Conservation (phyloP, 305 asterid species). For the Rubia tinctorum region DNA sequence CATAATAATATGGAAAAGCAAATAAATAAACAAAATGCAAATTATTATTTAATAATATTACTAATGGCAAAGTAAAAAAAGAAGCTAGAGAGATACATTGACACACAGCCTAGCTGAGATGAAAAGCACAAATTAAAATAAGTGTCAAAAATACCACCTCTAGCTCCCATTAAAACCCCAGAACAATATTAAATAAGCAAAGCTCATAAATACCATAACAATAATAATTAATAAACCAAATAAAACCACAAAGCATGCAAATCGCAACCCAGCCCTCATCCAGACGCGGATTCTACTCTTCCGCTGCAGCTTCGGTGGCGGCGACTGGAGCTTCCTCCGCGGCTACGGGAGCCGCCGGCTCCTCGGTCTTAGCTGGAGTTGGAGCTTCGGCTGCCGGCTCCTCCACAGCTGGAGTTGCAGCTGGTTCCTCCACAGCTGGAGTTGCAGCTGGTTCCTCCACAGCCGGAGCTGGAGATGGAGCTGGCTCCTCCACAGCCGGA, state of each 20-base stretch:
- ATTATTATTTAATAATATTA: too few species aligned
- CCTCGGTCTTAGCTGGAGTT: not conserved
- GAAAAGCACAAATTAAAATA: too few species aligned
- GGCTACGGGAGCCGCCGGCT: not conserved
- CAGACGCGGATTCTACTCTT: not conserved
- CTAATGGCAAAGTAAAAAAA: too few species aligned
- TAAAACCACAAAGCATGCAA: constrained; percentile 18
- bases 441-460: constrained; percentile 7
- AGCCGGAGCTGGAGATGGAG: too few species aligned
- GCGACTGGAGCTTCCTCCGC: not conserved
- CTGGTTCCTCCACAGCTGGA: constrained; percentile 3
- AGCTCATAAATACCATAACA: not conserved
- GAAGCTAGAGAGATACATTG: too few species aligned
- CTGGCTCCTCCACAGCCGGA: constrained; percentile 14
- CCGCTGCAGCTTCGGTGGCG: not conserved
- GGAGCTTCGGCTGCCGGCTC: constrained; percentile 8
- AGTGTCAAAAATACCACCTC: too few species aligned
- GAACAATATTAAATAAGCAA: not conserved
- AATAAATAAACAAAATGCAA: too few species aligned
- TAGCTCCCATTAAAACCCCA: too few species aligned
- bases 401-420: constrained; percentile 13
- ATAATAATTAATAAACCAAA: constrained; percentile 10
- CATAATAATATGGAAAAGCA: too few species aligned
- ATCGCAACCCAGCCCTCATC: constrained; percentile 20
- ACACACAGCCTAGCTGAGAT: too few species aligned